phyloP scores from a whole-genome alignment of 257 asterid species.

The Verbascum thapsus region DNA sequence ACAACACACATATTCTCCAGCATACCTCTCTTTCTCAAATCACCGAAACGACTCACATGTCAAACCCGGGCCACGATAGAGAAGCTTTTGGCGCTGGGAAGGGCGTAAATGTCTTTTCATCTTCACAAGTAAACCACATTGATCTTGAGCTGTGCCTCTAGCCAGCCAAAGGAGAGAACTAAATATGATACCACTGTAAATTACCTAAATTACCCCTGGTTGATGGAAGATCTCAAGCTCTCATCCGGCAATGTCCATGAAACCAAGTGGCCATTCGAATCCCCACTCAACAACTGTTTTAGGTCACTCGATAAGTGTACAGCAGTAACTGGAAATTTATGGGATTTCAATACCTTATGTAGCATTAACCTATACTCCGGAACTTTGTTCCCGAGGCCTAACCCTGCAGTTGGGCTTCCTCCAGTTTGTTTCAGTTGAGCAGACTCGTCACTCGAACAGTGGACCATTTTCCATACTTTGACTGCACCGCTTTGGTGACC shows the following conservation, averaged over 20 bases:
- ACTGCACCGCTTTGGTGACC: conserved; percentile 99
- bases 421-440: conserved; percentile 47
- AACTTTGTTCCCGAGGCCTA: conserved; percentile 53
- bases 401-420: conserved; percentile 60
- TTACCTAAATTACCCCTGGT: conserved; percentile 60
- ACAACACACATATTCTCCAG: conserved; percentile 32
- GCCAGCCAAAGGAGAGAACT: conserved; percentile 26
- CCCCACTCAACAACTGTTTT: conserved; percentile 89
- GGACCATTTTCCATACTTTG: conserved; percentile 95
- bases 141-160: conserved; percentile 16
- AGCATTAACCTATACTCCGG: conserved; percentile 86
- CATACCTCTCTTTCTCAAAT: conserved; percentile 12
- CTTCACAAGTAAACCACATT: conserved; percentile 20
- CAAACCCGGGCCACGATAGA: conserved; percentile 27
- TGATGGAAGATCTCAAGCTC: conserved; percentile 59
- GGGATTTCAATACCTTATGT: conserved; percentile 82
- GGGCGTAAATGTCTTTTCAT: not conserved
- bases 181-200: conserved; percentile 19
- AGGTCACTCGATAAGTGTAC: conserved; percentile 78
- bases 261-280: conserved; percentile 73
- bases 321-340: conserved; percentile 82
- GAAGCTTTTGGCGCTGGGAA: conserved; percentile 29
- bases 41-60: conserved; percentile 30
- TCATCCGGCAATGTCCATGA: conserved; percentile 96
- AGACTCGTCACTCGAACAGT: conserved; percentile 63